Percentiles rank a stretch among this genome's conserved stretches.
Conservation (phyloP, 768 basidiomycete species). For the Russula brevipes region DNA sequence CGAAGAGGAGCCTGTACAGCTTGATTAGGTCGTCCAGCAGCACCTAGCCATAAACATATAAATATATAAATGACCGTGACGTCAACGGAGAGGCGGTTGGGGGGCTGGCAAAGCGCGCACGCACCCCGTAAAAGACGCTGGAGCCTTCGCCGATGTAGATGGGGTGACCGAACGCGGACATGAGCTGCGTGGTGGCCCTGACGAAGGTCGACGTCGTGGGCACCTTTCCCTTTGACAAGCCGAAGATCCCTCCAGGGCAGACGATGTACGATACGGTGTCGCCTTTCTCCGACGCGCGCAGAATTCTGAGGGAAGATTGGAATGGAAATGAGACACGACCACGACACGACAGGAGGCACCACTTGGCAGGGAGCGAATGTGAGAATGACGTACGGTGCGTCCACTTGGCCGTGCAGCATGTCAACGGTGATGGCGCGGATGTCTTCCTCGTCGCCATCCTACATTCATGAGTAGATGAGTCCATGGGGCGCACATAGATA, state of each 20-base stretch:
- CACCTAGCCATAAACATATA: not conserved
- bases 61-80: too few relatives aligned
- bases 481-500: not conserved
- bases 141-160: constrained; percentile 3
- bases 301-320: not conserved
- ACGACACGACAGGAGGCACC: too few relatives aligned
- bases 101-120: not conserved
- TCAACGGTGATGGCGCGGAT: constrained; percentile 12
- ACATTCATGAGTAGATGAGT: not conserved
- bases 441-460: constrained; percentile 15
- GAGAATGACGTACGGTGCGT: constrained; percentile 4
- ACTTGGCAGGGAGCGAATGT: not conserved
- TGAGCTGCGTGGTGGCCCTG: not conserved
- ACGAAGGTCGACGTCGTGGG: not conserved
- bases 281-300: not conserved
- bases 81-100: not conserved
- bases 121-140: constrained; percentile 3
- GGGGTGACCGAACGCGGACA: not conserved
- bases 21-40: constrained; percentile 9
- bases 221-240: not conserved
- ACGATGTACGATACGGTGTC: constrained; percentile 11
- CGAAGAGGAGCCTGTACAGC: constrained; percentile 12
- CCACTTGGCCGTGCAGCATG: constrained; percentile 18
- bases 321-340: too few relatives aligned
- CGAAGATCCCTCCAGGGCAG: constrained; percentile 10